Evolutionary conservation across 805 yeast genomes (phyloP).

Genomic region (Ogataea sp.): DNA sequence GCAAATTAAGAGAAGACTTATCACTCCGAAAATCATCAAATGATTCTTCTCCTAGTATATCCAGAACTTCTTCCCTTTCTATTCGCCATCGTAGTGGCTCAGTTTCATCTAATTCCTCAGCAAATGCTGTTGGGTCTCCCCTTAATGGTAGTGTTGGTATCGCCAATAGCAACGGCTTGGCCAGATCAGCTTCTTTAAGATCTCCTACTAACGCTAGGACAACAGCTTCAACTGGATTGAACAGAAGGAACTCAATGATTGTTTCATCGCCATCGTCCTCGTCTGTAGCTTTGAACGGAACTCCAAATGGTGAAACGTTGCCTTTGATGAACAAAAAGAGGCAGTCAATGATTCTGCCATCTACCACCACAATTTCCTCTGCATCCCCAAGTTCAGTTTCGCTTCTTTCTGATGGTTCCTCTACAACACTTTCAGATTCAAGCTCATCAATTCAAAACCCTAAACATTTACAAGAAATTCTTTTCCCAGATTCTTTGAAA

Average conservation of each 20-base stretch:
- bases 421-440: too few species aligned
- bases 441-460: too few species aligned
- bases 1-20: slow-evolving; percentile 12
- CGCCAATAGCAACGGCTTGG: too few species aligned
- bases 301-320: neutral
- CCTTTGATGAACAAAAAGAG: neutral
- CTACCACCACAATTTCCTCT: neutral
- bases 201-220: neutral
- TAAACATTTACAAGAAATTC: neutral
- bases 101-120: neutral
- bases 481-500: slow-evolving; percentile 8
- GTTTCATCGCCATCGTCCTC: neutral
- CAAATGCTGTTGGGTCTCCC: neutral
- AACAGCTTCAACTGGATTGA: neutral
- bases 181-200: neutral
- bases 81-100: too few species aligned
- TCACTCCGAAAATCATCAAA: neutral
- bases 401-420: neutral
- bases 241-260: neutral
- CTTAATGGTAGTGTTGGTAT: too few species aligned
- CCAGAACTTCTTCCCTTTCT: slow-evolving; percentile 11
- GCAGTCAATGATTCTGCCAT: neutral
- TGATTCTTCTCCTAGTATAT: slow-evolving; percentile 3
- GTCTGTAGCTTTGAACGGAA: neutral
- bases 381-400: neutral